Conservation (phyloP, 495 filamentous ascomycete species). For the Jackrogersella minutella region DNA sequence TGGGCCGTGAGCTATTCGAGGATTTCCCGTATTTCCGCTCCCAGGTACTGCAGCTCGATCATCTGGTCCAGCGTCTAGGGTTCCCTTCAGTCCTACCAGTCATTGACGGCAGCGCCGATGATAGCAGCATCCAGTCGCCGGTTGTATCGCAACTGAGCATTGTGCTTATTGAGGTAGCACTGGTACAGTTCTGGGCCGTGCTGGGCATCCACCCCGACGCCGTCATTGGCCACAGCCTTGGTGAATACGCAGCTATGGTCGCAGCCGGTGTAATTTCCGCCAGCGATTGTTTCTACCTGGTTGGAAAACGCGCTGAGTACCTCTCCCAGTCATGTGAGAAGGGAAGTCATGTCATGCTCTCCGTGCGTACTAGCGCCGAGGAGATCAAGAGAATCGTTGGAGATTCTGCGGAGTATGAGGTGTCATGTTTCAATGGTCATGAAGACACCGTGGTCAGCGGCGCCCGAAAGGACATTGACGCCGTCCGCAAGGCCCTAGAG, state of each 20-base stretch:
- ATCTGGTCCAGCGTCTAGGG: slow-evolving; percentile 64
- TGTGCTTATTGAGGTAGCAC: slow-evolving; percentile 73
- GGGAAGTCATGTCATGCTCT: slow-evolving; percentile 67
- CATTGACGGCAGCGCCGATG: slow-evolving; percentile 53
- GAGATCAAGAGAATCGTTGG: slow-evolving; percentile 22
- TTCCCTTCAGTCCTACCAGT: slow-evolving; percentile 64
- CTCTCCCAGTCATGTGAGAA: slow-evolving; percentile 65
- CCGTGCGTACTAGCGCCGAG: slow-evolving; percentile 43
- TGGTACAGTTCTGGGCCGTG: slow-evolving; percentile 71
- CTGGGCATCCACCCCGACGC: slow-evolving; percentile 70
- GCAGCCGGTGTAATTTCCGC: slow-evolving; percentile 71
- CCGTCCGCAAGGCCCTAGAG: slow-evolving; percentile 57
- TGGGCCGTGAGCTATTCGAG: slow-evolving; percentile 68
- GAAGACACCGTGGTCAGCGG: slow-evolving; percentile 60
- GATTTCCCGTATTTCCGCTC: slow-evolving; percentile 62
- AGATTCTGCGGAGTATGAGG: slow-evolving; percentile 23
- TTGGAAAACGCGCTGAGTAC: slow-evolving; percentile 70
- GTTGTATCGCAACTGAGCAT: slow-evolving; percentile 70
- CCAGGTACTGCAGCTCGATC: slow-evolving; percentile 66
- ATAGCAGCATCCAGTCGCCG: slow-evolving; percentile 60
- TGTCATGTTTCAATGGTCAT: slow-evolving; percentile 61
- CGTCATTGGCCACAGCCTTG: slow-evolving; percentile 76
- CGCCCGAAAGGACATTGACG: slow-evolving; percentile 51
- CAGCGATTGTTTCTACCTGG: slow-evolving; percentile 71
- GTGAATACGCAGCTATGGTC: slow-evolving; percentile 77